Evolutionary conservation across 805 yeast genomes (phyloP).

Genomic region (Schwanniomyces occidentalis): DNA sequence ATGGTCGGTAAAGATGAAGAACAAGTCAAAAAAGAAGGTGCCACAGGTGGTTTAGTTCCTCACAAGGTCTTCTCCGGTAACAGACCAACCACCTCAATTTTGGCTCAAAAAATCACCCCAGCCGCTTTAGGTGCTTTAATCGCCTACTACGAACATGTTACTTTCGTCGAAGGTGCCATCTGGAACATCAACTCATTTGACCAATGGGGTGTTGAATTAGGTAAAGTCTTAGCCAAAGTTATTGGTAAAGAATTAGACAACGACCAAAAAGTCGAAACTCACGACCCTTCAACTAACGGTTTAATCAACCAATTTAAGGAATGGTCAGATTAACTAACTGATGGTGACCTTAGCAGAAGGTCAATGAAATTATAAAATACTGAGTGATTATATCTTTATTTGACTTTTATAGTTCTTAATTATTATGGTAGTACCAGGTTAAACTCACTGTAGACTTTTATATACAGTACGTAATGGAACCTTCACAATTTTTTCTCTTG

Average conservation of each 20-base stretch:
- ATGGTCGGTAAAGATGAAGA: conserved; percentile 92
- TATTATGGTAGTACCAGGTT: too few relatives aligned
- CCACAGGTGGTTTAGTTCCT: conserved; percentile 81
- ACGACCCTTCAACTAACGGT: conserved; percentile 89
- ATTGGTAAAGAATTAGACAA: conserved; percentile 82
- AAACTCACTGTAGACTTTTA: too few relatives aligned
- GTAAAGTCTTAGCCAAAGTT: conserved; percentile 95
- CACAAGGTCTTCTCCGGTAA: conserved; percentile 97
- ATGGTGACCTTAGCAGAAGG: too few relatives aligned
- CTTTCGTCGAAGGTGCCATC: conserved; percentile 97
- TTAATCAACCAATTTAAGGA: conserved; percentile 93
- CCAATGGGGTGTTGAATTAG: conserved; percentile 99
- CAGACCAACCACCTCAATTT: conserved; percentile 97
- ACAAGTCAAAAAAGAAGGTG: conserved; percentile 86
- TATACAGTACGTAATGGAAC: conserved; percentile 2
- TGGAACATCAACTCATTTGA: conserved; percentile 99
- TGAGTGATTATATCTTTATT: too few relatives aligned
- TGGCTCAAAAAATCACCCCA: conserved; percentile 95
- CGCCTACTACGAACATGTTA: conserved; percentile 96
- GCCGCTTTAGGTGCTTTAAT: conserved; percentile 94
- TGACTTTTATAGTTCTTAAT: too few relatives aligned
- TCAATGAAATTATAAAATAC: too few relatives aligned
- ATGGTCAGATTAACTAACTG: conserved; percentile 49
- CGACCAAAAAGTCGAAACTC: conserved; percentile 53
- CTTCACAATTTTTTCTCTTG: conserved; percentile 1